Conservation (phyloP, 495 filamentous ascomycete genomes). For the Neurospora cerealis region DNA sequence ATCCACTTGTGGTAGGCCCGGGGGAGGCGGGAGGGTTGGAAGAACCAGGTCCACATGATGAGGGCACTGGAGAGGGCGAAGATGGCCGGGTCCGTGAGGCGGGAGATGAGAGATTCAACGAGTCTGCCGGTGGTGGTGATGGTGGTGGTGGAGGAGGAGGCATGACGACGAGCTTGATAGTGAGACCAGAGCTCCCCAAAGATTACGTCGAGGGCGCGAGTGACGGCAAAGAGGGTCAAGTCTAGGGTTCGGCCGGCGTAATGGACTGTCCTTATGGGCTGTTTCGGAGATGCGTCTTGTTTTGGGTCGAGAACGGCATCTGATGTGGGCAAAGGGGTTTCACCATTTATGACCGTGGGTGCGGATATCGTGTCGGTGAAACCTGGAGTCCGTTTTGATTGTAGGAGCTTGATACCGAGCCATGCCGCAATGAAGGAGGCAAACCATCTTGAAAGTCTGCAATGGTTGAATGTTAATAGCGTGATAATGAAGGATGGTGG, state of each 20-base stretch:
- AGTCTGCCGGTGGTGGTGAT: not conserved
- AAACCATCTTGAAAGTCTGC: constrained; percentile 36
- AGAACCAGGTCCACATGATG: constrained; percentile 91
- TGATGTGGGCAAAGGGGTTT: not conserved
- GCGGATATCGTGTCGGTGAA: constrained; percentile 26
- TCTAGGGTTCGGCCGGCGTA: constrained; percentile 75
- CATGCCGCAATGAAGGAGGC: constrained; percentile 42
- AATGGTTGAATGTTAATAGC: not conserved
- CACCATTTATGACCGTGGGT: not conserved
- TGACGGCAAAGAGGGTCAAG: constrained; percentile 71
- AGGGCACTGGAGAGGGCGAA: constrained; percentile 70
- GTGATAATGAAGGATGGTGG: not conserved
- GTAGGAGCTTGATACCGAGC: constrained; percentile 37
- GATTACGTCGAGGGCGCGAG: constrained; percentile 65
- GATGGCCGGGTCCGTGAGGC: constrained; percentile 53
- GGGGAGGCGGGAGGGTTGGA: constrained; percentile 58
- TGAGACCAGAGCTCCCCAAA: constrained; percentile 56
- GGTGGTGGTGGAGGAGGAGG: constrained; percentile 34
- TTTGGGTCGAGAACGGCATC: not conserved
- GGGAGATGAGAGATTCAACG: constrained; percentile 40
- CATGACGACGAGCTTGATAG: constrained; percentile 25
- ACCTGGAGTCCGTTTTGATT: constrained; percentile 33
- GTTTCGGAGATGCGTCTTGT: not conserved
- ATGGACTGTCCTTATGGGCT: constrained; percentile 20
- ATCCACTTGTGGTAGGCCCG: constrained; percentile 82